Evolutionary conservation across 1,284 basidiomycete genomes (phyloP).

Genomic region (Sporisorium exsertum): DNA sequence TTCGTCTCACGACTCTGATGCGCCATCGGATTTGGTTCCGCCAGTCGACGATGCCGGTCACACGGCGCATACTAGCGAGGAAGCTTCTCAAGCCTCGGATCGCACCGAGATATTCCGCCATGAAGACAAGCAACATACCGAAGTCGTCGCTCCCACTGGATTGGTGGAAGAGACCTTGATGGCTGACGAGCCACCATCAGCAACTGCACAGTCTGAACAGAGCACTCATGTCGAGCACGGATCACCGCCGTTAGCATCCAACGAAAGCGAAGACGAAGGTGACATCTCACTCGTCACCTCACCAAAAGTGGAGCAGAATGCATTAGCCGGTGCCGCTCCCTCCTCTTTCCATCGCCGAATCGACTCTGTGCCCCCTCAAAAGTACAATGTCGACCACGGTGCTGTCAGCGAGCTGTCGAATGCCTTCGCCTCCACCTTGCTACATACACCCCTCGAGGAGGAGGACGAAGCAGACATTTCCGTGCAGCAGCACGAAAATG

Average conservation of each 20-base stretch:
- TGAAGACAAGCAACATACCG: background rate
- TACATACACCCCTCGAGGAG: conserved; percentile 19
- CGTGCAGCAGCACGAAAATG: conserved; percentile 2
- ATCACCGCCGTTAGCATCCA: background rate
- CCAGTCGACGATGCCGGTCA: background rate
- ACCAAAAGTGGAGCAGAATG: background rate
- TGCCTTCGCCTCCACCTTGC: conserved; percentile 22
- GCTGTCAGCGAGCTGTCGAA: conserved; percentile 5
- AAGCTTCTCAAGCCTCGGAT: background rate
- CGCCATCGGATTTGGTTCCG: background rate
- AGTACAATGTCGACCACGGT: conserved; percentile 26
- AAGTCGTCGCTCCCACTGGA: background rate
- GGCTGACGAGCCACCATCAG: background rate
- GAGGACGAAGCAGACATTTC: conserved; percentile 32
- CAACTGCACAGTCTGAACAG: background rate
- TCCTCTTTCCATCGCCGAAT: conserved; percentile 26
- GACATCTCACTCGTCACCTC: conserved; percentile 36
- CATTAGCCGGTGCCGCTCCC: background rate
- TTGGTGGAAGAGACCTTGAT: background rate
- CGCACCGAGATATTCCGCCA: background rate
- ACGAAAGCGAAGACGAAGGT: conserved; percentile 15
- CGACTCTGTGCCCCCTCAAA: conserved; percentile 51
- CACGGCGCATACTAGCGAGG: background rate
- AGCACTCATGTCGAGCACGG: background rate
- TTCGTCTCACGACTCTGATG: background rate